Conservation (phyloP, 2,329 filamentous ascomycete species). For the Elsinoe batatas region DNA sequence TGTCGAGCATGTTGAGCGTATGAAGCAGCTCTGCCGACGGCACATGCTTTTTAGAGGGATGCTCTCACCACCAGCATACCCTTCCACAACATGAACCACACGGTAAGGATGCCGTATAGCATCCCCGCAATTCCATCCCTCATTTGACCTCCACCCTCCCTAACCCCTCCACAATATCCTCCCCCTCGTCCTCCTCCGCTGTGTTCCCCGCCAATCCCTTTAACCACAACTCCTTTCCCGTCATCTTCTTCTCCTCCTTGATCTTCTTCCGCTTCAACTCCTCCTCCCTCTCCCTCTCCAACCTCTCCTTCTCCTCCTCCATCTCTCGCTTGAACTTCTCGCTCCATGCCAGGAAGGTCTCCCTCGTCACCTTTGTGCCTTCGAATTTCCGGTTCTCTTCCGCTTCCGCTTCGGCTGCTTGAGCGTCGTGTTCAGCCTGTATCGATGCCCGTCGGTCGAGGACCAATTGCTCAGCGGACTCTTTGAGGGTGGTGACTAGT, state of each 20-base stretch:
- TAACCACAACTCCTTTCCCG: constrained; percentile 45
- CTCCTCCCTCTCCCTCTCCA: constrained; percentile 56
- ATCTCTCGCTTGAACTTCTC: constrained; percentile 69
- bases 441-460: constrained; percentile 58
- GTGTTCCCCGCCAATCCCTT: constrained; percentile 48
- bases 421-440: constrained; percentile 43
- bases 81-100: too few relatives aligned
- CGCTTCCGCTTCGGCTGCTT: constrained; percentile 57
- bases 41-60: too few relatives aligned
- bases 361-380: constrained; percentile 76
- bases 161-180: constrained; percentile 49
- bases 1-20: too few relatives aligned
- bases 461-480: constrained; percentile 79
- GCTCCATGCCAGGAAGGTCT: constrained; percentile 77
- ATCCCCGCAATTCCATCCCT: not conserved
- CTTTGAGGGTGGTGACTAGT: constrained; percentile 76
- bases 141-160: constrained; percentile 57
- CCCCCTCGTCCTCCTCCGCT: constrained; percentile 56
- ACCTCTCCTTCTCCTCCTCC: constrained; percentile 54
- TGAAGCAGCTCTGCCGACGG: too few relatives aligned
- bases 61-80: too few relatives aligned
- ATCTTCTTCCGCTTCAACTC: constrained; percentile 50
- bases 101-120: too few relatives aligned
- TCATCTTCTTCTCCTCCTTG: constrained; percentile 67
- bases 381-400: constrained; percentile 97